Percentiles rank a stretch among this genome's conserved stretches.
Evolutionary conservation across 2,329 filamentous ascomycete species (phyloP).

Genomic region (Reticulascus tulasneorum): DNA sequence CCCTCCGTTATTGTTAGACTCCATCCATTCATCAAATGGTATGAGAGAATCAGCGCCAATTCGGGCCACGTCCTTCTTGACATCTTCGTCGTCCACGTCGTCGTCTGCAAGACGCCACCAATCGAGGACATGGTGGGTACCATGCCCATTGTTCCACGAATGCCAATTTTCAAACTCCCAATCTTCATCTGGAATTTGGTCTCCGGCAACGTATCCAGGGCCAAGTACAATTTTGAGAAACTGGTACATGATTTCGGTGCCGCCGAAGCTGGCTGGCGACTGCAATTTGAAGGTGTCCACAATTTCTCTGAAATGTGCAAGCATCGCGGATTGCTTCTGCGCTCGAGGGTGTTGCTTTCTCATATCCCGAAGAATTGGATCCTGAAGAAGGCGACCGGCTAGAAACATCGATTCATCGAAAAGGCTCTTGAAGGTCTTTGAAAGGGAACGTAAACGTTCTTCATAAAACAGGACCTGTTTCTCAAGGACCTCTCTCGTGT

Average conservation of each 20-base stretch:
- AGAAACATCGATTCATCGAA: conserved; percentile 18
- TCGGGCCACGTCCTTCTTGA: background rate
- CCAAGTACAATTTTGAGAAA: background rate
- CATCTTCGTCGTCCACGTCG: conserved; percentile 1
- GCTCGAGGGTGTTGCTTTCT: background rate
- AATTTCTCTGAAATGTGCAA: conserved; percentile 10
- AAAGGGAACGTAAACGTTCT: background rate
- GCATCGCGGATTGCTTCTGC: no score
- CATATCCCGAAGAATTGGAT: background rate
- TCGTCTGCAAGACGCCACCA: conserved; percentile 4
- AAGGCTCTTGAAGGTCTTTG: conserved; percentile 3
- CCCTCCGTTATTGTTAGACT: no score
- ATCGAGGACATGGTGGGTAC: background rate
- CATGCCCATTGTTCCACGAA: background rate
- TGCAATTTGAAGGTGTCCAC: background rate
- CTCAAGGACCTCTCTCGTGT: no score
- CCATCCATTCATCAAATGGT: no score
- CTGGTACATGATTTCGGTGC: background rate
- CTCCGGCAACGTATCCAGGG: background rate
- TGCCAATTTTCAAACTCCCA: conserved; percentile 5
- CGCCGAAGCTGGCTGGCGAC: background rate
- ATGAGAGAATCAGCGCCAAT: background rate
- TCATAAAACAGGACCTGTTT: no score
- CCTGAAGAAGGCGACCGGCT: no score
- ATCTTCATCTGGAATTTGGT: background rate